Conservation (phyloP, 148 eudicot species). For the Fagopyrum homotropicum region DNA sequence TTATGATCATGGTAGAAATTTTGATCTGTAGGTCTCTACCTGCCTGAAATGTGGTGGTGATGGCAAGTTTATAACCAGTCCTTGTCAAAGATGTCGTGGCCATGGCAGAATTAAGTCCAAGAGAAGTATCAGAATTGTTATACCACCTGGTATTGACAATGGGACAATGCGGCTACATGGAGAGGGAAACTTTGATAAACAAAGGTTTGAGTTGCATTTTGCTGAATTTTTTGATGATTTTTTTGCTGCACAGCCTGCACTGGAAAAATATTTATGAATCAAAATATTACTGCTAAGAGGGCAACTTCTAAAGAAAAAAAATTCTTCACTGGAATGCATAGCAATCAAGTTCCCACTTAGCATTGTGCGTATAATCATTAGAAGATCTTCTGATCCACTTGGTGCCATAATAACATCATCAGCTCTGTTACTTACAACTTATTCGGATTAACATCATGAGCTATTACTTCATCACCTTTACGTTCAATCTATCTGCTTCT, state of each 20-base stretch:
- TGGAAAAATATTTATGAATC: neutral
- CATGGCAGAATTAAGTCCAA: conserved; percentile 45
- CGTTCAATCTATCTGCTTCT: neutral
- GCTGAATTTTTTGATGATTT: neutral
- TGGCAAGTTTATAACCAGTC: conserved; percentile 63
- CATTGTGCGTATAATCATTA: neutral
- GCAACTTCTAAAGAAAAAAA: too few relatives aligned
- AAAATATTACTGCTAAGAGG: neutral
- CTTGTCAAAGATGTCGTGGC: conserved; percentile 60
- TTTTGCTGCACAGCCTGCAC: neutral
- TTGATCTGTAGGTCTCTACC: conserved; percentile 49
- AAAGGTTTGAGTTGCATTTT: conserved; percentile 35
- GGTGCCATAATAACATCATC: neutral
- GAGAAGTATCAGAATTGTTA: conserved; percentile 45
- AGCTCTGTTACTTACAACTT: neutral
- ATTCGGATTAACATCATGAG: neutral
- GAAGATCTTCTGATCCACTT: neutral
- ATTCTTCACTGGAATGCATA: neutral
- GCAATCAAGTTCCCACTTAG: neutral
- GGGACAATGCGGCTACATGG: conserved; percentile 73
- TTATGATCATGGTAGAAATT: neutral
- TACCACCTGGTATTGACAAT: conserved; percentile 75
- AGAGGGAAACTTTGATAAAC: conserved; percentile 65
- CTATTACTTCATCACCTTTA: neutral
- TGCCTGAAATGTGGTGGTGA: conserved; percentile 74